Conservation (phyloP, 345 rosid genomes). For the Noccaea caerulescens region DNA sequence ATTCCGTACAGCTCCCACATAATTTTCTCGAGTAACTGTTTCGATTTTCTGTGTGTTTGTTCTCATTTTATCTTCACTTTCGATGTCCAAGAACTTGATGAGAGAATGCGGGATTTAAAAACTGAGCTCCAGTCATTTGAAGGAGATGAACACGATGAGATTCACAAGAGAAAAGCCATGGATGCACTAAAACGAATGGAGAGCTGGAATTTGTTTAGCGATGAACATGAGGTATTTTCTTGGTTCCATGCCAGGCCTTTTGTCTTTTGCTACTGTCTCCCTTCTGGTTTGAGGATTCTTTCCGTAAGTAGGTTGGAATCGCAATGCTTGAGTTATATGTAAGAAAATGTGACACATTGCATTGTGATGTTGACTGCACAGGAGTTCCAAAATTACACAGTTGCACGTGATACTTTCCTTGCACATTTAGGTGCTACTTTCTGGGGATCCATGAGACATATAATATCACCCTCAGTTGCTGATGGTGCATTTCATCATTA, state of each 20-base stretch:
- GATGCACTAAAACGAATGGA: constrained; percentile 93
- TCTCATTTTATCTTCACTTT: constrained; percentile 27
- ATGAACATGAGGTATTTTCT: constrained; percentile 67
- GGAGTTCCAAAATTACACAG: constrained; percentile 93
- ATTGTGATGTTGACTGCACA: constrained; percentile 43
- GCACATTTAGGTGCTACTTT: constrained; percentile 94
- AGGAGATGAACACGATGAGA: constrained; percentile 84
- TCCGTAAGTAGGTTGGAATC: constrained; percentile 15
- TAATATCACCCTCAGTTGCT: constrained; percentile 89
- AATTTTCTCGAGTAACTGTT: constrained; percentile 24
- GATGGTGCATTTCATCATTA: constrained; percentile 98
- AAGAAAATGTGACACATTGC: constrained; percentile 23
- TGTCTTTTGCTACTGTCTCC: constrained; percentile 32
- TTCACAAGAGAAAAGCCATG: constrained; percentile 73
- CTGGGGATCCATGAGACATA: constrained; percentile 96
- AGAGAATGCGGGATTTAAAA: constrained; percentile 94
- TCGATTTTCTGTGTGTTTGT: constrained; percentile 6
- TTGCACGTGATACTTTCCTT: constrained; percentile 96
- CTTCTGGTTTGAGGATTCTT: constrained; percentile 26
- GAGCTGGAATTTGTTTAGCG: constrained; percentile 93
- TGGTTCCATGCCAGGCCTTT: constrained; percentile 14
- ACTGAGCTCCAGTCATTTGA: constrained; percentile 92
- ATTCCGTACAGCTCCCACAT: constrained; percentile 12
- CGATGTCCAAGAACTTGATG: constrained; percentile 78
- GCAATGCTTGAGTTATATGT: constrained; percentile 20